Percentiles rank a stretch among this genome's conserved stretches.
phyloP scores from a whole-genome alignment of 805 yeast genomes.

The Geotrichum ghanense region DNA sequence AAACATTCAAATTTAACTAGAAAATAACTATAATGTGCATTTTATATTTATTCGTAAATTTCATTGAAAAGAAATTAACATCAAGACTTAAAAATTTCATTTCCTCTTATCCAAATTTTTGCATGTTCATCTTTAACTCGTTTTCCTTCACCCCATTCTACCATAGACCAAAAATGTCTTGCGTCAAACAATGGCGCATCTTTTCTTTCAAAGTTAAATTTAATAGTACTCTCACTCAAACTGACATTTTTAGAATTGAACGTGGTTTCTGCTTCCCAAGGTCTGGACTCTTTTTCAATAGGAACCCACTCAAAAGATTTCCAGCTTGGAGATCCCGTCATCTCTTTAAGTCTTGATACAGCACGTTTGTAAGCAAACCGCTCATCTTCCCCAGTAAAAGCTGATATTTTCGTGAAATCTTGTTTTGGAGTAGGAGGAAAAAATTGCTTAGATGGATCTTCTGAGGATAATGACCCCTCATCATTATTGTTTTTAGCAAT shows the following conservation, averaged over 20 bases:
- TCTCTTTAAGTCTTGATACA: constrained; percentile 50
- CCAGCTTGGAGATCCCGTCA: constrained; percentile 45
- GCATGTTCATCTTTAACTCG: constrained; percentile 44
- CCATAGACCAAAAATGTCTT: constrained; percentile 60
- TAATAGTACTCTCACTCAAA: constrained; percentile 18
- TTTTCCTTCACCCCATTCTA: constrained; percentile 44
- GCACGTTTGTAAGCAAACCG: constrained; percentile 64
- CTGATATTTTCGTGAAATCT: constrained; percentile 37
- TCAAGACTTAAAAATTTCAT: constrained; percentile 5
- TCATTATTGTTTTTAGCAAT: constrained; percentile 5
- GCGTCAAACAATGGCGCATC: constrained; percentile 31
- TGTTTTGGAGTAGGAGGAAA: constrained; percentile 20
- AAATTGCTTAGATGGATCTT: constrained; percentile 9
- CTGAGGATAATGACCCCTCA: background rate
- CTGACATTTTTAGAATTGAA: constrained; percentile 18
- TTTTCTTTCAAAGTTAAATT: constrained; percentile 6
- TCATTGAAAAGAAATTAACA: too few species aligned
- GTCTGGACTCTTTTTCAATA: constrained; percentile 37
- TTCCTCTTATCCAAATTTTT: constrained; percentile 42
- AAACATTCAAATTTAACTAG: too few species aligned
- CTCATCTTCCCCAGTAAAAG: constrained; percentile 71
- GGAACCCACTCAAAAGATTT: constrained; percentile 43
- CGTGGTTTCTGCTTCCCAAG: constrained; percentile 37
- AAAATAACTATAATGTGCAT: too few species aligned
- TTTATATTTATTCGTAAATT: too few species aligned